Evolutionary conservation across 164 flowering plant genomes (phyloP).

Genomic region (Paratinospora sagittata): DNA sequence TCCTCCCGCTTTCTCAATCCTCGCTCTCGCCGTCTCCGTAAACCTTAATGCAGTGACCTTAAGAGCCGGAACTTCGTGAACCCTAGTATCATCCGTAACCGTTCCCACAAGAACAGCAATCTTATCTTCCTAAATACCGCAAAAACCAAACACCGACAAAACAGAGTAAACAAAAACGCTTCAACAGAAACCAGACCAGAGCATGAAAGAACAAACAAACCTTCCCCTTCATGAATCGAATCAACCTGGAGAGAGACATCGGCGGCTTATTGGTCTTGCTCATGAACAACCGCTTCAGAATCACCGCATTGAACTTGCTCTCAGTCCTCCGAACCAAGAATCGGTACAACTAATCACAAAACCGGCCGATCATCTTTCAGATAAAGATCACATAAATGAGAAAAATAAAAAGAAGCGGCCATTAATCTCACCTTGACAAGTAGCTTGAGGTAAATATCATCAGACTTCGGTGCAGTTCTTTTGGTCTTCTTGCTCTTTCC

Average conservation of each 20-base stretch:
- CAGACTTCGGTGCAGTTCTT: constrained; percentile 18
- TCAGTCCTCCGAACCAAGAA: not conserved
- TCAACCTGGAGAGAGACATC: not conserved
- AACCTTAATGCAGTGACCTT: not conserved
- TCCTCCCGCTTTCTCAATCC: not conserved
- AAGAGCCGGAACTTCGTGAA: not conserved
- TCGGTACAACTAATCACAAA: not conserved
- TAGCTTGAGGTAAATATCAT: constrained; percentile 23
- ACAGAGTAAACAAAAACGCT: too few relatives aligned
- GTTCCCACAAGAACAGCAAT: not conserved
- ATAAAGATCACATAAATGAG: not conserved
- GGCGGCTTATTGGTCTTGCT: constrained; percentile 1
- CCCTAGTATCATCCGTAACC: not conserved
- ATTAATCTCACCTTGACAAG: constrained; percentile 14
- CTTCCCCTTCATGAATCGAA: not conserved
- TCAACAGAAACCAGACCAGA: too few relatives aligned
- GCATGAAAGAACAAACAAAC: not conserved
- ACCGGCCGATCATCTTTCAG: not conserved
- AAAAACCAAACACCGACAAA: not conserved
- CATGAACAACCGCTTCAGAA: constrained; percentile 9
- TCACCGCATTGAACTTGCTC: constrained; percentile 3
- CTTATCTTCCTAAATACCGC: not conserved
- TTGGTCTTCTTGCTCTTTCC: constrained; percentile 21
- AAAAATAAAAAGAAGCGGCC: not conserved
- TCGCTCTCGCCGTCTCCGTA: not conserved